Percentiles rank a stretch among this genome's conserved stretches.
phyloP scores from a whole-genome alignment of 768 basidiomycete species.

The Podaxis rugospora region DNA sequence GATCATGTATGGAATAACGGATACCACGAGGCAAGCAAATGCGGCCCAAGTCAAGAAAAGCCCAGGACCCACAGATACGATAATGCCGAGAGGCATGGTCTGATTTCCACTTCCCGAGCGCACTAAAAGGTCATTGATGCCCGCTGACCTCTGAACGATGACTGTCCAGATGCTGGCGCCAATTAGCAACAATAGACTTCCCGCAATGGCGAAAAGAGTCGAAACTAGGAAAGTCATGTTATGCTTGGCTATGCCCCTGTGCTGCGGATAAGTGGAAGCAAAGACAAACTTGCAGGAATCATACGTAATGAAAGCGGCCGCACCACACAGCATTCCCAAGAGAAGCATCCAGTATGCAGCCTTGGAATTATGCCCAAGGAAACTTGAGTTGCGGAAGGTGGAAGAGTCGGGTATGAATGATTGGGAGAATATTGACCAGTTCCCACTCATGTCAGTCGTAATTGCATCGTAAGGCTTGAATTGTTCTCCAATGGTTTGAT shows the following conservation, averaged over 20 bases:
- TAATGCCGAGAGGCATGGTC: conserved; percentile 52
- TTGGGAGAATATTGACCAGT: conserved; percentile 54
- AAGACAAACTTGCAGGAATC: conserved; percentile 22
- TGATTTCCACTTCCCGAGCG: conserved; percentile 22
- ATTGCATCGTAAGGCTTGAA: conserved; percentile 66
- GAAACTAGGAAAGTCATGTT: conserved; percentile 67
- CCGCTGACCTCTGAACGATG: conserved; percentile 58
- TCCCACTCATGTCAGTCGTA: conserved; percentile 60
- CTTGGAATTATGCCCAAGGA: conserved; percentile 57
- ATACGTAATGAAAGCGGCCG: conserved; percentile 62
- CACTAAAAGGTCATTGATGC: conserved; percentile 49
- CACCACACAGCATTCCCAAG: conserved; percentile 64
- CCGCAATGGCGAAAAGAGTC: conserved; percentile 54
- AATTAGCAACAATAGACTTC: conserved; percentile 59
- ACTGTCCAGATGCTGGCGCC: conserved; percentile 77
- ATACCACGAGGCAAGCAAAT: conserved; percentile 60
- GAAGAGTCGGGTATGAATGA: conserved; percentile 43
- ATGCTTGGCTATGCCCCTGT: conserved; percentile 63
- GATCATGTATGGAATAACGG: conserved; percentile 72
- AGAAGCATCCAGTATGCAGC: conserved; percentile 76
- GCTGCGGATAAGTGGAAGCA: conserved; percentile 12
- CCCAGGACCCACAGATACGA: conserved; percentile 56
- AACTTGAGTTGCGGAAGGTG: conserved; percentile 56
- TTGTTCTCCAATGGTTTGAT: conserved; percentile 49
- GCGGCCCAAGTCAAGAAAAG: conserved; percentile 72